Percentiles rank a stretch among this genome's conserved stretches.
Evolutionary conservation across 2,329 filamentous ascomycete genomes (phyloP).

Genomic region (Neodidymelliopsis sp.): DNA sequence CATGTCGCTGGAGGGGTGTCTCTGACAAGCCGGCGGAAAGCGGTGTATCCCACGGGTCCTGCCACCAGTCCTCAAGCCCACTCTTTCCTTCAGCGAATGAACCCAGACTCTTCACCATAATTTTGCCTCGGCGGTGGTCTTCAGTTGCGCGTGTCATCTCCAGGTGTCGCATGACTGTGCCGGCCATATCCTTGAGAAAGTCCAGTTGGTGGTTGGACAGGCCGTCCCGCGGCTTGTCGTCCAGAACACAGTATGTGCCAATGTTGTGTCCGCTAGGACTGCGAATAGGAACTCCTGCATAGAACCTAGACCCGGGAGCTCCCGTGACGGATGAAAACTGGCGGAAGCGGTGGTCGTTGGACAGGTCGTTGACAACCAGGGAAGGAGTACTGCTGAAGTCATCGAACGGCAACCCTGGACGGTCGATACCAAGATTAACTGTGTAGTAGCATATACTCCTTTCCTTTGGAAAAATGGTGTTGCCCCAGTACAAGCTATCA

Average conservation of each 20-base stretch:
- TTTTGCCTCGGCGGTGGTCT: conserved; percentile 61
- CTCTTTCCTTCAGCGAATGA: conserved; percentile 49
- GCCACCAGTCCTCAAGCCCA: conserved; percentile 43
- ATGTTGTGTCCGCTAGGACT: conserved; percentile 65
- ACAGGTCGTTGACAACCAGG: conserved; percentile 44
- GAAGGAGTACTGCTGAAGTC: conserved; percentile 31
- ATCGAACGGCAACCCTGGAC: conserved; percentile 23
- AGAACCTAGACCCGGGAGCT: conserved; percentile 54
- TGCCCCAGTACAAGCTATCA: conserved; percentile 46
- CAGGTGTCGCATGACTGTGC: conserved; percentile 67
- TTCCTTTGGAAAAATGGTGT: conserved; percentile 42
- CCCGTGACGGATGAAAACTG: conserved; percentile 42
- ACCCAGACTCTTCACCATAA: conserved; percentile 57
- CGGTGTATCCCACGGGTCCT: conserved; percentile 39
- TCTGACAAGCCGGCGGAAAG: conserved; percentile 23
- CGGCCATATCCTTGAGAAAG: conserved; percentile 64
- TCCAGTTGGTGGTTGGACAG: conserved; percentile 58
- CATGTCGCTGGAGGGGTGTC: conserved; percentile 26
- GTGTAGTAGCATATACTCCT: conserved; percentile 46
- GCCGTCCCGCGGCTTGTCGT: conserved; percentile 62
- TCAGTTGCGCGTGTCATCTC: conserved; percentile 63
- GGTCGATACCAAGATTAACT: conserved; percentile 37
- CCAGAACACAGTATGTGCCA: conserved; percentile 67
- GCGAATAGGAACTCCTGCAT: conserved; percentile 68
- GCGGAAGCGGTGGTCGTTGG: conserved; percentile 50